Evolutionary conservation across 345 rosid genomes (phyloP), one percentile per base, ranked within the genome.

Genomic region (Sapria himalayana): DNA sequence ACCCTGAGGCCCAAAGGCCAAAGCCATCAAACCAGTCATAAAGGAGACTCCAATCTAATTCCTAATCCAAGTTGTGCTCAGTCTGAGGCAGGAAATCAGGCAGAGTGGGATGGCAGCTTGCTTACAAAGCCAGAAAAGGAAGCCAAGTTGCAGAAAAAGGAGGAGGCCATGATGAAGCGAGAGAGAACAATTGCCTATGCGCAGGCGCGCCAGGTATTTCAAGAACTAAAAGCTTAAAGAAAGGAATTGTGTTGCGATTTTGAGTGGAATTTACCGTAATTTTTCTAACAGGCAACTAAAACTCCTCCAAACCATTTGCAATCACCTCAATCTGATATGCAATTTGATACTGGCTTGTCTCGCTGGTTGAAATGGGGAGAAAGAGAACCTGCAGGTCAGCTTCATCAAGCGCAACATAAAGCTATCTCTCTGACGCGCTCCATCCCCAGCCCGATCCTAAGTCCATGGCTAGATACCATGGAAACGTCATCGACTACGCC

Each of bases 351-450:
- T 31, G 81, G 73, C 18, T 65, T 66, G 47, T 93, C 98, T 15
- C 74, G 82, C 85, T 89, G 98, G 98, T 89, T 93, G 93, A 89
- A 74, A 63, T 82, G 91, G 93, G 52, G 76, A 39, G 98, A 82
- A n/a, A n/a, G n/a, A n/a, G n/a, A n/a, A n/a, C n/a, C n/a, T n/a
- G n/a, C n/a, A 35, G 55, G 63, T 12, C 74, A 79, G 18, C 52
- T 73, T n/a, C 81, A 78, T 31, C 47, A 46, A 16, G 27, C 58
- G 29, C 73, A 51, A 49, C 51, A 59, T 32, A 69, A 73, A 51
- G 69, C 77, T 2, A 82, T 74, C 41, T 76, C 72, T 0, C 64
- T 64, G 9, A 70, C 63, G 32, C 56, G 59, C n/a, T 56, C 72
- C 41, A 70, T 73, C 52, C 62, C 34, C 54, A 35, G 36, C 40